Evolutionary conservation across 2,329 filamentous ascomycete species (phyloP), one percentile per base, ranked within the genome.

Genomic region (Didymosphaeria variabile): DNA sequence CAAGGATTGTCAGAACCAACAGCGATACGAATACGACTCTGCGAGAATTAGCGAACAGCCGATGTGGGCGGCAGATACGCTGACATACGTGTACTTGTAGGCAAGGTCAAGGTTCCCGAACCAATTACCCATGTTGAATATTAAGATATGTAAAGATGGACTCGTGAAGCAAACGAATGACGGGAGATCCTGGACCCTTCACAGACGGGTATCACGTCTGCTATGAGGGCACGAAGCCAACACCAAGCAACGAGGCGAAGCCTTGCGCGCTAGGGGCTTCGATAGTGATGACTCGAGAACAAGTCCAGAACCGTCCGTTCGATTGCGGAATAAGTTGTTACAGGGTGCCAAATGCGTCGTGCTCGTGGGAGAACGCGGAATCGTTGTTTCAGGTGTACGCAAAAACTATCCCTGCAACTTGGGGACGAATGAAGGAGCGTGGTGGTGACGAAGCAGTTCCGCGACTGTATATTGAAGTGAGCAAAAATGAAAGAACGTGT

Each of bases 71-170:
- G 13, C 26, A 17, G 50, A 12, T 9, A 3, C 23, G 5, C 12
- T 23, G 7, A 64, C 75, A 57, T 68, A 78, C 77, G 68, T 67
- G 59, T 75, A 78, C 61, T 78, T 78, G 71, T 77, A 79, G 32
- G 73, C 75, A 68, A 78, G 65, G 55, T 75, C 65, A 44, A 78
- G 59, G 34, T 72, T 58, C 23, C 73, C 76, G 55, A 78, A 78
- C 75, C 73, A 76, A 59, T 70, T 73, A 45, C 64, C 62, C 68
- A 74, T 76, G 58, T 47, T 67, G 61, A 62, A 56, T 61, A 55
- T 31, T 47, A 32, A 36, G 29, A 47, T 36, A 29, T 12, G 12
- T 55, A 38, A 36, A 17, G 29, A 19, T 47, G 3, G 17, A 17
- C 15, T 47, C 13, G 55, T 47, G 29, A 44, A 23, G 38, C 50